Base-by-base conservation (phyloP, 2,329 filamentous ascomycete species). In the Microcyclosporella mali region DNA sequence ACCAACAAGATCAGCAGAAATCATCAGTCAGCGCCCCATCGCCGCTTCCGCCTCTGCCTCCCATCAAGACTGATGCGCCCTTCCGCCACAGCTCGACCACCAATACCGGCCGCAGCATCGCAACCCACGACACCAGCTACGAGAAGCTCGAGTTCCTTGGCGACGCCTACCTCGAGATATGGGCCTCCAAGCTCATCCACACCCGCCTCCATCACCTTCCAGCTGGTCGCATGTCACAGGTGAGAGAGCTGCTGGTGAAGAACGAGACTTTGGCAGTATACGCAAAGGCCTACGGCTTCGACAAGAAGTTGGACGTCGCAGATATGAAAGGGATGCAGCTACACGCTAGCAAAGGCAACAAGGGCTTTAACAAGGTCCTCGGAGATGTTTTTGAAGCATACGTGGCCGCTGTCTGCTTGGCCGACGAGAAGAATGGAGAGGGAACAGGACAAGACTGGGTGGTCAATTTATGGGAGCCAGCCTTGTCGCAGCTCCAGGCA, bases 301-400 rank as follows among this genome's bases (percentile, higher is more conserved):
- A 85, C 37, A 71, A 77, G 53, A 76, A 74, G 25, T 75, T 85
- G 6, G 72, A 71, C 19, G 68, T 82, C 75, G 59, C 56, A 2
- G 48, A 55, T 12, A 34, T 49, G 28, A 38, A 45, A 8, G 40
- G 32, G 14, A 43, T 45, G 41, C 36, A 41, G 25, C 56, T 46
- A 16, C 63, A 12, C 47, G 55, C 16, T 31, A 41, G 14, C 42
- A 55, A 38, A 43, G 10, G 72, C 18, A 71, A 73, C 59, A 81
- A 75, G 60, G 75, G 74, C 32, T 72, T 77, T 46, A 75, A 70
- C 11, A 95, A 95, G 64, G 79, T 88, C 8, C 73, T 85, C 43
- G 89, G 83, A 7, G 90, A 97, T 60, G 75, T 95, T 14, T 94
- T 95, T 56, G 90, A 97, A 63, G 85, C 90, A 0, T 95, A 94